Conservation (phyloP, 2,329 filamentous ascomycete genomes). For the Karstenula rhodostoma region DNA sequence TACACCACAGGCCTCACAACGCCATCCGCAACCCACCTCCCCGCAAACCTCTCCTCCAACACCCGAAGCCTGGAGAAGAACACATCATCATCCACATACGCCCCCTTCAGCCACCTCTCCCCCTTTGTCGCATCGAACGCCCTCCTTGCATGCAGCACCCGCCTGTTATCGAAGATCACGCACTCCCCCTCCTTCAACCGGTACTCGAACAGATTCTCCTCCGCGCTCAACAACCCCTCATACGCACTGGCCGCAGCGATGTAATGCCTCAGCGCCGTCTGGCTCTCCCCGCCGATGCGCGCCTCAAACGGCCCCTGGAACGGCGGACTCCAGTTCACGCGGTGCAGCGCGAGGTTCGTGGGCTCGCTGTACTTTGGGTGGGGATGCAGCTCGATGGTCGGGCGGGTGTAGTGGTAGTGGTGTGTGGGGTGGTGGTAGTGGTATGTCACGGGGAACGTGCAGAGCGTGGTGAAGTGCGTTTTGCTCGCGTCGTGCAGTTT, state of each 20-base stretch:
- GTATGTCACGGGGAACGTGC: slow-evolving; percentile 61
- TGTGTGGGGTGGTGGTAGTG: slow-evolving; percentile 71
- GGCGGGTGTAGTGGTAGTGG: slow-evolving; percentile 67
- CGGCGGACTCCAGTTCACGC: slow-evolving; percentile 77
- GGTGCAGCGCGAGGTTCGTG: slow-evolving; percentile 45
- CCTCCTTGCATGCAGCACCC: slow-evolving; percentile 82
- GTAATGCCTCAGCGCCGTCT: slow-evolving; percentile 39
- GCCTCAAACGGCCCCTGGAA: slow-evolving; percentile 71
- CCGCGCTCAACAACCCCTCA: slow-evolving; percentile 64
- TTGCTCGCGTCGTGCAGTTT: slow-evolving; percentile 37
- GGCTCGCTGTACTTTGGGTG: slow-evolving; percentile 37
- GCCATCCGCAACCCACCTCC: slow-evolving; percentile 46
- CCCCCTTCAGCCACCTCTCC: slow-evolving; percentile 82
- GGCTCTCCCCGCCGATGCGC: slow-evolving; percentile 40
- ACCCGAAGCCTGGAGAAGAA: slow-evolving; percentile 59
- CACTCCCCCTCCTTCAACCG: slow-evolving; percentile 83
- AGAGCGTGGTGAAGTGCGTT: slow-evolving; percentile 53
- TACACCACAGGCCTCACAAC: slow-evolving; percentile 31
- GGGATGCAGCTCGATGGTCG: slow-evolving; percentile 61
- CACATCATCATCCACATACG: slow-evolving; percentile 78
- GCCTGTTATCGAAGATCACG: slow-evolving; percentile 89
- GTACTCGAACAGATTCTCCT: slow-evolving; percentile 70
- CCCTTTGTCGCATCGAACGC: slow-evolving; percentile 75
- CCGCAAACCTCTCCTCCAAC: slow-evolving; percentile 47
- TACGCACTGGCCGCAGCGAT: slow-evolving; percentile 63